These are phyloP conservation scores for Fragilaria crotonensis DNA, from an alignment of 108 stramenopile genomes.

Conservation along the genomic window DNA sequence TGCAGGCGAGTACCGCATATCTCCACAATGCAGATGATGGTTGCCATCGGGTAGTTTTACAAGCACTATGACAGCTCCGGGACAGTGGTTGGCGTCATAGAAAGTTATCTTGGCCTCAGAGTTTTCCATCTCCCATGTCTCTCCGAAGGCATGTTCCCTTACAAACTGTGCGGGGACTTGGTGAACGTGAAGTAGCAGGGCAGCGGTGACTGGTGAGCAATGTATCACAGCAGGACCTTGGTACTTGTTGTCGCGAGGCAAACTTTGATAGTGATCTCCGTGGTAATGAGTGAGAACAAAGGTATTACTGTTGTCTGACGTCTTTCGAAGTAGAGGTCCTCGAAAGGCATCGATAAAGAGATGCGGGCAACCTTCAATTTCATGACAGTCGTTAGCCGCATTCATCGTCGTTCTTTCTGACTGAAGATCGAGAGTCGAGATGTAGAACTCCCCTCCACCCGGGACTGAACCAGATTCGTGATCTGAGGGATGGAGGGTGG, in stretches of 20 bases:
- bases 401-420: too few species aligned
- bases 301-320: conserved; percentile 9
- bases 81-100: conserved; percentile 68
- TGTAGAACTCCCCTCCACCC: too few species aligned
- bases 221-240: conserved; percentile 50
- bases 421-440: too few species aligned
- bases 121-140: conserved; percentile 16
- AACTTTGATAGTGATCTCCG: conserved; percentile 44
- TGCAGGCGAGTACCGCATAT: conserved; percentile 49
- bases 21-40: conserved; percentile 57
- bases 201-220: conserved; percentile 52
- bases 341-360: conserved; percentile 53
- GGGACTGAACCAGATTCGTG: too few species aligned
- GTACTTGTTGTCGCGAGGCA: conserved; percentile 38
- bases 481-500: too few species aligned
- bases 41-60: conserved; percentile 27
- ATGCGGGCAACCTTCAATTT: conserved; percentile 25
- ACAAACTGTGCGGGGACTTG: conserved; percentile 32
- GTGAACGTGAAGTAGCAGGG: conserved; percentile 33
- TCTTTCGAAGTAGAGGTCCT: conserved; percentile 24
- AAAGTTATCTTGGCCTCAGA: conserved; percentile 33
- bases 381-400: conserved; percentile 26
- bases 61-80: conserved; percentile 55
- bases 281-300: conserved; percentile 58
- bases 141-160: conserved; percentile 38